Percentiles rank a stretch among this genome's conserved stretches.
These are phyloP conservation scores for Eucalyptus decipiens DNA, from an alignment of 345 rosid genomes.

Conservation along the genomic window DNA sequence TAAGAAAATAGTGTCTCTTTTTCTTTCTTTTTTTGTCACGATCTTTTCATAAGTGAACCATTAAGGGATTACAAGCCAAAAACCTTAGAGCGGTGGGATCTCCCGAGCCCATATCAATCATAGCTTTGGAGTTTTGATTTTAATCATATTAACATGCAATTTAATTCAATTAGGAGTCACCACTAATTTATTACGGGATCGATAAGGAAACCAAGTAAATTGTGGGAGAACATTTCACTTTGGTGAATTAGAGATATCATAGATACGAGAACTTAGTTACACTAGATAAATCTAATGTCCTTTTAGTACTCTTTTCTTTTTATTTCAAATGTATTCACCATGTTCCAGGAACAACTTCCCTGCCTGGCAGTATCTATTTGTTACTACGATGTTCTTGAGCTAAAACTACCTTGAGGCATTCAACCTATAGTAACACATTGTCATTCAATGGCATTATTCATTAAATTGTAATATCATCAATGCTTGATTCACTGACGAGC, in stretches of 20 bases:
- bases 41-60: too few relatives aligned
- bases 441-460: neutral
- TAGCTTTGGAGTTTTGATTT: neutral
- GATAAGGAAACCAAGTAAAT: neutral
- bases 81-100: rapidly evolving
- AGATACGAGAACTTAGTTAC: too few relatives aligned
- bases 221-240: neutral
- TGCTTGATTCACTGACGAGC: neutral
- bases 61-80: neutral
- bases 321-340: too few relatives aligned
- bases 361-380: neutral
- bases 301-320: too few relatives aligned
- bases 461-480: neutral
- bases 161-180: too few relatives aligned
- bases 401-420: neutral
- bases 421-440: neutral
- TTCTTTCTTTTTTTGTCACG: neutral
- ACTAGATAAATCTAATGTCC: neutral
- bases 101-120: rapidly evolving
- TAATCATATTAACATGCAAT: neutral
- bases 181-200: rapidly evolving
- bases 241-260: neutral
- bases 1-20: neutral
- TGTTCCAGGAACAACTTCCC: neutral
- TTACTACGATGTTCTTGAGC: neutral